Evolutionary conservation across 2,329 filamentous ascomycete genomes (phyloP).

Genomic region (Plenodomus lindquistii): DNA sequence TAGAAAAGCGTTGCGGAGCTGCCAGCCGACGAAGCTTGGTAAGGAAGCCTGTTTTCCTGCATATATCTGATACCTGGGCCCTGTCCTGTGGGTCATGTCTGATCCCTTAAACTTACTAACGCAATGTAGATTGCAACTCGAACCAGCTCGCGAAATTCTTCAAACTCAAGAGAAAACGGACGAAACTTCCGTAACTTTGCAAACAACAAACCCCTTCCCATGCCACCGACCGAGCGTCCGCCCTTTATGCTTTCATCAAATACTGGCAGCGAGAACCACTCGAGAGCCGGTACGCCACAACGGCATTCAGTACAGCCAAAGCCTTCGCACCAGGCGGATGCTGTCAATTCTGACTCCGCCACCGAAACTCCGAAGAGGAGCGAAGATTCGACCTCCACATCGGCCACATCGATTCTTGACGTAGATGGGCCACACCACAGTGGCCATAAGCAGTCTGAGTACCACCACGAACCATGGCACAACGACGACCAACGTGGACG

Average conservation of each 20-base stretch:
- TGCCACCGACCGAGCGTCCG: slow-evolving; percentile 33
- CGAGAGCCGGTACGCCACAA: slow-evolving; percentile 15
- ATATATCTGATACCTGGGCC: slow-evolving; percentile 7
- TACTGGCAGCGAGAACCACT: slow-evolving; percentile 17
- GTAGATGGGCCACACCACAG: slow-evolving; percentile 17
- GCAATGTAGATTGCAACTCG: slow-evolving; percentile 39
- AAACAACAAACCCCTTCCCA: slow-evolving; percentile 43
- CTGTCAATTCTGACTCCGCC: slow-evolving; percentile 22
- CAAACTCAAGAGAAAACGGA: slow-evolving; percentile 37
- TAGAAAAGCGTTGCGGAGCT: slow-evolving; percentile 81
- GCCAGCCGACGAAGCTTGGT: slow-evolving; percentile 79
- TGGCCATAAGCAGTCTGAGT: slow-evolving; percentile 19
- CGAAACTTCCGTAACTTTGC: slow-evolving; percentile 39
- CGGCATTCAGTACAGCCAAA: slow-evolving; percentile 18
- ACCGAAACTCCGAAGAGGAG: slow-evolving; percentile 24
- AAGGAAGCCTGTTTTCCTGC: slow-evolving; percentile 40
- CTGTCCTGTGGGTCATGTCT: background rate
- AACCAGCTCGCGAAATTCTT: slow-evolving; percentile 44
- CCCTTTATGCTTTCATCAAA: slow-evolving; percentile 27
- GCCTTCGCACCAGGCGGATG: slow-evolving; percentile 19
- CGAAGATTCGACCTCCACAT: slow-evolving; percentile 16
- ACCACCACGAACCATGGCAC: slow-evolving; percentile 27
- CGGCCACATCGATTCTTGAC: slow-evolving; percentile 17
- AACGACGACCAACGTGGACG: slow-evolving; percentile 21
- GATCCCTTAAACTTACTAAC: slow-evolving; percentile 12